Evolutionary conservation across 305 asterid species (phyloP), one percentile per base, ranked within the genome.

Genomic region (Rubia peregrina): DNA sequence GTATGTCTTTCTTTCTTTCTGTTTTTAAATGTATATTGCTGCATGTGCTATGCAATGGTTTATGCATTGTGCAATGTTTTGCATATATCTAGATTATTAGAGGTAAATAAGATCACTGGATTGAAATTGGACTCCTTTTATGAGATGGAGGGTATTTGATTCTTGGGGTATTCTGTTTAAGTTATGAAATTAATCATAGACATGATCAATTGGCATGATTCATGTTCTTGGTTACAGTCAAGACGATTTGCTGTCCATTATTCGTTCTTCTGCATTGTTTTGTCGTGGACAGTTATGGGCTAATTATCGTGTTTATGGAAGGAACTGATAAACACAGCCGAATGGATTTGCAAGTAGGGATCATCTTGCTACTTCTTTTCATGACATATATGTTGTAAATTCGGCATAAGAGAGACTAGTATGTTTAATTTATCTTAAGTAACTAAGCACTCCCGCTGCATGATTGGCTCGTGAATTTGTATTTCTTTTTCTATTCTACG

Each of bases 1-100:
- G 98, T 93, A 86, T 82, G 89, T 78, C 36, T 56, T 40, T 16
- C 24, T 62, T 26, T 48, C 56, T 65, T 56, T 13, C 8, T 43
- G 11, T 26, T 13, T 6, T 59, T 36, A 13, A 16, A 48, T 30
- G 75, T 16, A 13, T 38, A 1, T 17, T 16, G 2, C 22, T 65
- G 11, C 9, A 21, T 14, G 10, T 73, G 66, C 57, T 51, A 30
- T 30, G 33, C 33, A 30, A 30, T 30, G 33, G 33, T 41, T 5
- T 41, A 51, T 51, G 57, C 22, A 51, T 51, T 51, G 57, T 51
- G 22, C 16, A 13, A 13, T 48, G 53, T 48, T 48, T 12, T 48
- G 19, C 53, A 48, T 0, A 46, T 10, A 12, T 5, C 53, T 41
- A 7, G 44, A 6, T 41, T 41, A 5, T 6, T 41, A 41, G 9